Evolutionary conservation across 305 asterid genomes (phyloP).

Genomic region (Fraxinus sp.): DNA sequence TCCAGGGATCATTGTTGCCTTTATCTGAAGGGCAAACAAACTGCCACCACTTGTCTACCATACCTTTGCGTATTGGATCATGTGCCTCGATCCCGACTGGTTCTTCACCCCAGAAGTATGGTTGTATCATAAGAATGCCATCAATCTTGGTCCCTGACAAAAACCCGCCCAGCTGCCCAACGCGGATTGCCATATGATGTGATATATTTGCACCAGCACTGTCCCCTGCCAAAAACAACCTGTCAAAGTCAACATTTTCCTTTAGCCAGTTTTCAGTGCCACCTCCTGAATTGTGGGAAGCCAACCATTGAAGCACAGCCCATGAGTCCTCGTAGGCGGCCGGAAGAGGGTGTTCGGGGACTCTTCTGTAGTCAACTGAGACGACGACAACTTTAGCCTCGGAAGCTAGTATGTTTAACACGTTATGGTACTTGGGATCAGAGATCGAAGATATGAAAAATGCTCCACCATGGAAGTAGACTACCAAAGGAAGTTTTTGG

Average conservation of each 20-base stretch:
- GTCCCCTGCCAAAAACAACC: slow-evolving; percentile 67
- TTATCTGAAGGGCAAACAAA: slow-evolving; percentile 59
- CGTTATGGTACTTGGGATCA: slow-evolving; percentile 55
- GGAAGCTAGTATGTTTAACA: slow-evolving; percentile 45
- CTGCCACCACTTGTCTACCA: slow-evolving; percentile 77
- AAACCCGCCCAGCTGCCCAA: slow-evolving; percentile 9
- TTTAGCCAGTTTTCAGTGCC: slow-evolving; percentile 43
- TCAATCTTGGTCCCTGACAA: slow-evolving; percentile 23
- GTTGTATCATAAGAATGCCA: slow-evolving; percentile 58
- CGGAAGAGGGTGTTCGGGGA: slow-evolving; percentile 74
- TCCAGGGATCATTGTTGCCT: slow-evolving; percentile 61
- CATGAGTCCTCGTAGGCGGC: slow-evolving; percentile 64
- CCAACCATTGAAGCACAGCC: slow-evolving; percentile 56
- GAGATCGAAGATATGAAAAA: slow-evolving; percentile 53
- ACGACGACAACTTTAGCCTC: slow-evolving; percentile 44
- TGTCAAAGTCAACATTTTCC: slow-evolving; percentile 40
- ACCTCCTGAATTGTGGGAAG: slow-evolving; percentile 20
- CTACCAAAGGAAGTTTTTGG: slow-evolving; percentile 49
- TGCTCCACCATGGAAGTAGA: slow-evolving; percentile 87
- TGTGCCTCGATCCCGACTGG: slow-evolving; percentile 53
- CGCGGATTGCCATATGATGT: slow-evolving; percentile 51
- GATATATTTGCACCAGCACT: slow-evolving; percentile 82
- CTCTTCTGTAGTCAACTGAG: slow-evolving; percentile 56
- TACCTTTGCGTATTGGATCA: slow-evolving; percentile 44
- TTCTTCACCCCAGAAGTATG: slow-evolving; percentile 73